Conservation (phyloP, 305 asterid genomes). For the Solanum hybrid region DNA sequence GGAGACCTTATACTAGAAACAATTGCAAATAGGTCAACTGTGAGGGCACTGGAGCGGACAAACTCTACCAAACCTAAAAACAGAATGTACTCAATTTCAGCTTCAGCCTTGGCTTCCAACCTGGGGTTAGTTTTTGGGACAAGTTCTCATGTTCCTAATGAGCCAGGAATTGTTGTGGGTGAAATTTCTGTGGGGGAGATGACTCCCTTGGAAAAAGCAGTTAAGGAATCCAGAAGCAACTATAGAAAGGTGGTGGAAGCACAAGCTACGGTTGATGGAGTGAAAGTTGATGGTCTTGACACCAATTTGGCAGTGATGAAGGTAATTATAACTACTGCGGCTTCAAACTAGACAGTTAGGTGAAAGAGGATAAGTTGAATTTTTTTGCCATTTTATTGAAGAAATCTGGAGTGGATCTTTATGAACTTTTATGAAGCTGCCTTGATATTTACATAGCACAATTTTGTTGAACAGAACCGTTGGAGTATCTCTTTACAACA, state of each 20-base stretch:
- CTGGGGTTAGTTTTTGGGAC: too few species aligned
- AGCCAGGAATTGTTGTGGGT: too few species aligned
- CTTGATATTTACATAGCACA: not conserved
- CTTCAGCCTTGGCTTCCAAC: too few species aligned
- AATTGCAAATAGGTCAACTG: too few species aligned
- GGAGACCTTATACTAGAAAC: too few species aligned
- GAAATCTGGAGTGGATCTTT: not conserved
- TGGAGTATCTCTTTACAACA: not conserved
- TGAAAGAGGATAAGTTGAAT: not conserved
- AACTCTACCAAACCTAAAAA: too few species aligned
- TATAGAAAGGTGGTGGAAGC: constrained; percentile 18
- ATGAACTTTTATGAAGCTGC: not conserved
- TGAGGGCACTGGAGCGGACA: too few species aligned
- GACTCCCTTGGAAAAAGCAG: too few species aligned
- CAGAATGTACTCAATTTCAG: too few species aligned
- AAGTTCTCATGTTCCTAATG: too few species aligned
- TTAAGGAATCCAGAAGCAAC: too few species aligned
- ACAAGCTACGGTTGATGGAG: constrained; percentile 81
- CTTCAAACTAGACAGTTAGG: not conserved
- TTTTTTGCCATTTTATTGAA: not conserved
- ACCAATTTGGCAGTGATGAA: constrained; percentile 88
- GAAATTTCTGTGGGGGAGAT: too few species aligned
- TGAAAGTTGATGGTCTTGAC: constrained; percentile 82
- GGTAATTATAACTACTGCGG: constrained; percentile 31
- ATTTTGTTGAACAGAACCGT: not conserved